phyloP scores from a whole-genome alignment of 2,329 filamentous ascomycete genomes.

The Microdochium bolleyi region DNA sequence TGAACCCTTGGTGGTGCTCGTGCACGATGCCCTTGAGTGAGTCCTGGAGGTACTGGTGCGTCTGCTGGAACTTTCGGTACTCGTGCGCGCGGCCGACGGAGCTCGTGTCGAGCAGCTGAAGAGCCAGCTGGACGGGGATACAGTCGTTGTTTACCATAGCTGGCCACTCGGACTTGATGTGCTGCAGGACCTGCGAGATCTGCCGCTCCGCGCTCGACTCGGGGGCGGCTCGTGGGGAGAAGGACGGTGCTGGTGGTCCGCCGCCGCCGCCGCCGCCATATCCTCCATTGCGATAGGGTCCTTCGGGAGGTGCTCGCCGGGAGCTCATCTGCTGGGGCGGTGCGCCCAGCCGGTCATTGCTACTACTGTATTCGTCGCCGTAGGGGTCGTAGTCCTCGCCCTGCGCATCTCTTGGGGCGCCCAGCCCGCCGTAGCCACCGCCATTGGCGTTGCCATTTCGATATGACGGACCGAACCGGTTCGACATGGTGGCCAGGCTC shows the following conservation, averaged over 20 bases:
- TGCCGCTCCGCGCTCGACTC: slow-evolving; percentile 45
- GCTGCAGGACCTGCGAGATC: slow-evolving; percentile 61
- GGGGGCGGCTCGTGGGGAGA: slow-evolving; percentile 11
- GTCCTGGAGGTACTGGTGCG: slow-evolving; percentile 82
- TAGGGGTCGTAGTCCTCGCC: slow-evolving; percentile 43
- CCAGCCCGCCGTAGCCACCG: slow-evolving; percentile 29
- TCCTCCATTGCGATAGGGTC: slow-evolving; percentile 16
- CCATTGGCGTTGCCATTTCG: slow-evolving; percentile 31
- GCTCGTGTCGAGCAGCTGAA: slow-evolving; percentile 89
- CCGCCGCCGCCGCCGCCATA: slow-evolving; percentile 4
- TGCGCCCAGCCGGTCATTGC: slow-evolving; percentile 32
- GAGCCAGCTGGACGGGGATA: slow-evolving; percentile 86
- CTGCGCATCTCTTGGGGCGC: slow-evolving; percentile 10
- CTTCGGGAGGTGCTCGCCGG: slow-evolving; percentile 19
- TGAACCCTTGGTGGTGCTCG: slow-evolving; percentile 98
- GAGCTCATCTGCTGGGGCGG: slow-evolving; percentile 16
- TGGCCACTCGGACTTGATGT: slow-evolving; percentile 84
- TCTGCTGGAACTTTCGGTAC: slow-evolving; percentile 75
- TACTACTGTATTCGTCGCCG: slow-evolving; percentile 32
- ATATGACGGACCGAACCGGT: slow-evolving; percentile 39
- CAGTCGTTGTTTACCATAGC: slow-evolving; percentile 85
- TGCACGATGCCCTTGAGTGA: slow-evolving; percentile 94
- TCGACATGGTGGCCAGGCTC: slow-evolving; percentile 32
- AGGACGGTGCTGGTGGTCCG: slow-evolving; percentile 9
- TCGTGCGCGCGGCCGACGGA: slow-evolving; percentile 88